Conservation (phyloP, 352 stramenopile species). For the Bremia lactucae region DNA sequence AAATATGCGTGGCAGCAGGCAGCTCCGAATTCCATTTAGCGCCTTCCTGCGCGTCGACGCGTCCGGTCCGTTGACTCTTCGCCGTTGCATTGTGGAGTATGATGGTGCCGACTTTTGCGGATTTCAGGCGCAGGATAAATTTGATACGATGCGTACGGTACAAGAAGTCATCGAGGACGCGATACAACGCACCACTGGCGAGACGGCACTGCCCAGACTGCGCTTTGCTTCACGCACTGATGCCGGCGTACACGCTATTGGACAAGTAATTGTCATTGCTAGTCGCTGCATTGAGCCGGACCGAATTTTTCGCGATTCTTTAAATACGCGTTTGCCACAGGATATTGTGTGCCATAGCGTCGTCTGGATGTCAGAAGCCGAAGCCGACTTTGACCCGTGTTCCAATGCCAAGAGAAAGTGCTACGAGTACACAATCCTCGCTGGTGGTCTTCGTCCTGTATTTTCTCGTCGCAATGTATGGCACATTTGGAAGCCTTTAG, state of each 20-base stretch:
- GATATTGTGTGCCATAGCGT: conserved; percentile 44
- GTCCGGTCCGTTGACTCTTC: conserved; percentile 9
- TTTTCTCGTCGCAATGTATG: conserved; percentile 41
- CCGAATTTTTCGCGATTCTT: conserved; percentile 38
- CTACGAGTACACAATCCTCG: conserved; percentile 56
- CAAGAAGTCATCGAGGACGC: conserved; percentile 68
- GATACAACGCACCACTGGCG: conserved; percentile 53
- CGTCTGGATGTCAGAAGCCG: conserved; percentile 9
- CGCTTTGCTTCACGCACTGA: conserved; percentile 88
- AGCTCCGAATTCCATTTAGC: conserved; percentile 29
- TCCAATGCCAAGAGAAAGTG: conserved; percentile 39
- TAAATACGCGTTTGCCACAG: conserved; percentile 63
- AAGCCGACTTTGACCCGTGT: conserved; percentile 40
- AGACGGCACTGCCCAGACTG: conserved; percentile 48
- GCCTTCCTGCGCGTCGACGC: conserved; percentile 33
- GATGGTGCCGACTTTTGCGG: conserved; percentile 68
- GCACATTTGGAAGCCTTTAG: conserved; percentile 44
- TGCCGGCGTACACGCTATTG: conserved; percentile 85
- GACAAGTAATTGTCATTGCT: conserved; percentile 86
- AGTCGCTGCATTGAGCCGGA: conserved; percentile 46
- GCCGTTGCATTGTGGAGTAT: conserved; percentile 52
- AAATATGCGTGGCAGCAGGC: conserved; percentile 12
- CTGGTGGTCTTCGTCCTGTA: conserved; percentile 39
- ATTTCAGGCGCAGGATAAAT: conserved; percentile 73
- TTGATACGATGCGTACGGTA: conserved; percentile 37